phyloP scores from a whole-genome alignment of 2,329 filamentous ascomycete species.

The Colletotrichum aenigma region DNA sequence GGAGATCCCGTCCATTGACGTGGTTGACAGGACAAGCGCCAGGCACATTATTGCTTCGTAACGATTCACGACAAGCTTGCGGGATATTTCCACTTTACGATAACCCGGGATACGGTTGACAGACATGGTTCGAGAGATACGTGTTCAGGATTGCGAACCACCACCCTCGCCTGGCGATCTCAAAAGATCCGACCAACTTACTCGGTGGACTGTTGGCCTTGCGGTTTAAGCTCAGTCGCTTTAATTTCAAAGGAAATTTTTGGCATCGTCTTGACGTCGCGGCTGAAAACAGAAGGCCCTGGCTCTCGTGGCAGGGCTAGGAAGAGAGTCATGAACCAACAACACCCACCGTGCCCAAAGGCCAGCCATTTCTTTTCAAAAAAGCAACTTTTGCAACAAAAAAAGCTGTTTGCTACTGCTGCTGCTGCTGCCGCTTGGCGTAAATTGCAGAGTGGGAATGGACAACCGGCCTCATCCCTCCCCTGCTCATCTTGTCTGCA shows the following conservation, averaged over 20 bases:
- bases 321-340: background rate
- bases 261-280: background rate
- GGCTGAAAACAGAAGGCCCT: background rate
- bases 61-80: background rate
- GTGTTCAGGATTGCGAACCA: background rate
- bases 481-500: background rate
- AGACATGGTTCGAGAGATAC: background rate
- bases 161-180: background rate
- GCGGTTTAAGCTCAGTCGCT: background rate
- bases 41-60: background rate
- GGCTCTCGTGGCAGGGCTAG: slow-evolving; percentile 1
- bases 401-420: background rate
- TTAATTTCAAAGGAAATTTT: background rate
- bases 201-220: background rate
- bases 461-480: slow-evolving; percentile 6
- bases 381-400: background rate
- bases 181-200: background rate
- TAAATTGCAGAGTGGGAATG: background rate
- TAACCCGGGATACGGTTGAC: background rate
- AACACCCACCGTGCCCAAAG: background rate
- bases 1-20: background rate
- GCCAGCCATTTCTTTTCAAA: background rate
- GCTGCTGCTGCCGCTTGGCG: background rate
- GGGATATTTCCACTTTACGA: background rate
- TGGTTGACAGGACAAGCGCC: background rate